phyloP scores from a whole-genome alignment of 768 basidiomycete species.

The Megacollybia marginata region DNA sequence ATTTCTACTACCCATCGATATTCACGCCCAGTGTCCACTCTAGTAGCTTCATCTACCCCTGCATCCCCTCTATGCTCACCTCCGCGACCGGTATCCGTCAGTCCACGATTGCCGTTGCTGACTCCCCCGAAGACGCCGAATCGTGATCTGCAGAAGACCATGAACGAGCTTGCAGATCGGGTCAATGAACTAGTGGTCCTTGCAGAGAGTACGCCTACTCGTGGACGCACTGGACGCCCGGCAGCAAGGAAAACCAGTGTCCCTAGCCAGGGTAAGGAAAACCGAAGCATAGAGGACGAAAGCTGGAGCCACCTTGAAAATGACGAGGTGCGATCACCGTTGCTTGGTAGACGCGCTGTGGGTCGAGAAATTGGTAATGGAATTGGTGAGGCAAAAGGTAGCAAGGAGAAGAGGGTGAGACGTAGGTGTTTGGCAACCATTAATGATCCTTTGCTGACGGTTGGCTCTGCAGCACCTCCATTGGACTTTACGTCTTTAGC shows the following conservation, averaged over 20 bases:
- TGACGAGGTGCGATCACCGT: slow-evolving; percentile 19
- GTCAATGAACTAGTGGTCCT: slow-evolving; percentile 31
- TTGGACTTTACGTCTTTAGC: slow-evolving; percentile 44
- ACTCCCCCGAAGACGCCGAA: slow-evolving; percentile 32
- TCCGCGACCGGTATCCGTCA: background rate
- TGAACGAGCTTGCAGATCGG: slow-evolving; percentile 39
- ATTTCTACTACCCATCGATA: background rate
- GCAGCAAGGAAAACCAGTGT: background rate
- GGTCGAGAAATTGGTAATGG: slow-evolving; percentile 51
- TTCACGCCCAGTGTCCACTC: background rate
- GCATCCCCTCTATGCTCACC: slow-evolving; percentile 5
- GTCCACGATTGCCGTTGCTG: slow-evolving; percentile 25
- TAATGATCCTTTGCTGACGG: background rate
- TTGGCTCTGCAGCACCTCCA: slow-evolving; percentile 36
- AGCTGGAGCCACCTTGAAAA: slow-evolving; percentile 31
- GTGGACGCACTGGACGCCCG: slow-evolving; percentile 3
- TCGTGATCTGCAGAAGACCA: slow-evolving; percentile 30
- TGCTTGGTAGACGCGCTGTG: slow-evolving; percentile 8
- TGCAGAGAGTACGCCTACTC: slow-evolving; percentile 9
- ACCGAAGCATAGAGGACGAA: slow-evolving; percentile 26
- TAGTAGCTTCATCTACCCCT: slow-evolving; percentile 11
- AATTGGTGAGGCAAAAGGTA: slow-evolving; percentile 14
- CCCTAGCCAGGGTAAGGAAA: slow-evolving; percentile 28
- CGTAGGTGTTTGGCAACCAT: slow-evolving; percentile 33
- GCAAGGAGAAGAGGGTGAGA: slow-evolving; percentile 35